Evolutionary conservation across 2,329 filamentous ascomycete genomes (phyloP), one percentile per base, ranked within the genome.

Genomic region (Fusarium domesticum): DNA sequence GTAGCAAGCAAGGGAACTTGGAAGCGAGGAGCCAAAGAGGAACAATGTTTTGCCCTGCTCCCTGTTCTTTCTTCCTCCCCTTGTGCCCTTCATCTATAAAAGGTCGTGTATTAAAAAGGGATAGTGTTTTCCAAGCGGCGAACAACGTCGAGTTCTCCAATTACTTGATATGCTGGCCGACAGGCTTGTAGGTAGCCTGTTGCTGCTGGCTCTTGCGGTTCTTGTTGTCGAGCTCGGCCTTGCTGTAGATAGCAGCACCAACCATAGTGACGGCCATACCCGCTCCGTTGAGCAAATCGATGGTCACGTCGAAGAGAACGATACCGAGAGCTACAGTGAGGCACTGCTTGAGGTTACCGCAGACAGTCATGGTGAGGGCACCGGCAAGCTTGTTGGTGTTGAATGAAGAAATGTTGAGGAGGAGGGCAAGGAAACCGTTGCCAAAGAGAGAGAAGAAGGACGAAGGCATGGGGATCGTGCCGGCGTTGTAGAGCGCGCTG

Each of bases 351-450:
- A 81, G 64, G 56, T 81, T 81, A 42, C 75, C 77, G 48, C 76
- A 78, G 5, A 81, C 76, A 6, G 76, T 78, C 73, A 81, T 80
- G 30, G 77, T 81, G 43, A 81, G 61, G 15, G 77, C 77, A 40
- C 78, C 77, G 6, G 76, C 73, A 30, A 76, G 65, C 64, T 78
- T 78, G 63, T 81, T 81, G 41, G 78, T 77, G 46, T 74, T 73
- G 62, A 81, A 80, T 4, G 74, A 78, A 25, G 76, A 72, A 33
- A 80, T 70, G 56, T 81, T 81, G 45, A 80, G 71, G 6, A 75
- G 64, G 42, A 81, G 76, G 10, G 78, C 78, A 12, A 80, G 67
- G 39, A 72, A 63, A 40, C 76, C 77, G 56, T 81, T 81, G 32
- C 73, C 72, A 14, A 69, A 59, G 17, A 80, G 63, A 16, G 68